Evolutionary conservation across 345 rosid genomes (phyloP), one percentile per base, ranked within the genome.

Genomic region (Syzygium grande): DNA sequence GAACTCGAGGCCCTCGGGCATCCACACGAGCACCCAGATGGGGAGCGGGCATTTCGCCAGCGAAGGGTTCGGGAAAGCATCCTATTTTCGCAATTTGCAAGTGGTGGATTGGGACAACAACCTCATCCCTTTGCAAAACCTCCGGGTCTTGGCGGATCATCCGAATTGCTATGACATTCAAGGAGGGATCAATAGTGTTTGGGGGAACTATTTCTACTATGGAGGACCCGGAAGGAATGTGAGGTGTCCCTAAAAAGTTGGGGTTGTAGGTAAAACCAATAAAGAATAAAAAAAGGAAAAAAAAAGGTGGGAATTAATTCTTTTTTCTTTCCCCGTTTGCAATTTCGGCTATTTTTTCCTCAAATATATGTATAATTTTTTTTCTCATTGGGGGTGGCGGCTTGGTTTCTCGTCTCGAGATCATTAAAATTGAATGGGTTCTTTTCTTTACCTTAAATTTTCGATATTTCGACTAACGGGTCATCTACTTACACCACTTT

Each of bases 181-280:
- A 93, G 98, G 98, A 77, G 99, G 99, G 27, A 90, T 93, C 55
- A 97, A 95, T 85, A 91, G 93, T 86, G 98, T 94, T 55, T 97
- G 99, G 99, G 99, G 99, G 12, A 95, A 94, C 90, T 95, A 96
- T 91, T 96, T 97, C 91, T 97, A 96, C 88, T 97, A 95, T 83
- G 99, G 99, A 87, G 99, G 99, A 54, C 99, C 99, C 63, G 99
- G 99, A 41, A 95, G 94, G 93, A 97, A 96, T 86, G 94, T 94
- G n/a, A 96, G 92, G 85, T 98, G 99, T 91, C 96, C 98, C 90
- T 98, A 92, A 91, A 90, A 87, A 56, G 86, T 51, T 43, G 84
- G 61, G 56, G 84, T 25, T 54, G 88, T 86, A 86, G 52, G 87
- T 84, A 84, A 25, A 51, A 86, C 10, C 54, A 22, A 51, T 14